A percentile compares a stretch with the other conserved stretches of the same genome.
These are phyloP conservation scores for Fusarium sp. DNA, from an alignment of 2,329 filamentous ascomycete species.

Conservation along the genomic window DNA sequence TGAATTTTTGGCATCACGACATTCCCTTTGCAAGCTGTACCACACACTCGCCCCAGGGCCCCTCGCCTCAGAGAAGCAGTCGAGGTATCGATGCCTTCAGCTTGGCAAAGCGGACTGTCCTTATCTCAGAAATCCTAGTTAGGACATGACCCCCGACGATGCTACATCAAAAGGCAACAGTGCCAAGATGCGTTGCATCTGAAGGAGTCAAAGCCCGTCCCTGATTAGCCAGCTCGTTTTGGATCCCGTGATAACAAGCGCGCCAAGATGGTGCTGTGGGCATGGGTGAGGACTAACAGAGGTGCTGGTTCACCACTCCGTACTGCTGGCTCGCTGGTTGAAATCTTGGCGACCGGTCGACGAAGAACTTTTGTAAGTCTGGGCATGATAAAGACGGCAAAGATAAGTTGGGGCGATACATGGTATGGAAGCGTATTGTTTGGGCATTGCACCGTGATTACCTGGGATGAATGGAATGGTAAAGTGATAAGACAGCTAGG, in stretches of 20 bases:
- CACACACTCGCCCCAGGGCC: no score
- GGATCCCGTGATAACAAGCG: slow-evolving; percentile 35
- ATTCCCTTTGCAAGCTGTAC: neutral
- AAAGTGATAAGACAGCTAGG: slow-evolving; percentile 4
- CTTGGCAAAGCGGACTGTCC: slow-evolving; percentile 15
- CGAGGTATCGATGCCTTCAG: slow-evolving; percentile 5
- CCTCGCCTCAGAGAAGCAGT: neutral
- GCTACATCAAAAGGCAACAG: slow-evolving; percentile 3
- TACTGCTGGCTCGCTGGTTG: slow-evolving; percentile 15
- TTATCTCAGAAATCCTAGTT: slow-evolving; percentile 33
- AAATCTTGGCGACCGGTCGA: slow-evolving; percentile 16
- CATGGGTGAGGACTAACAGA: slow-evolving; percentile 10
- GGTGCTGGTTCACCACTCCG: neutral
- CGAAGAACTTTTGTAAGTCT: slow-evolving; percentile 41
- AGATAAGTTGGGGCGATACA: slow-evolving; percentile 22
- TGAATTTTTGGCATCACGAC: neutral
- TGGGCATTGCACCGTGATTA: neutral
- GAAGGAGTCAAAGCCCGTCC: neutral
- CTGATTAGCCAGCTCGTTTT: slow-evolving; percentile 22
- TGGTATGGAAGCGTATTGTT: neutral
- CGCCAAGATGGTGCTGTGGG: slow-evolving; percentile 20
- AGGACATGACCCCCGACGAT: slow-evolving; percentile 28
- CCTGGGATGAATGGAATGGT: neutral
- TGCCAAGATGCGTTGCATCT: slow-evolving; percentile 24
- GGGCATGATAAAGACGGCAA: slow-evolving; percentile 30